Percentiles rank a stretch among this genome's conserved stretches.
These are phyloP conservation scores for Euphrasia confusa DNA, from an alignment of 257 asterid genomes.

Conservation along the genomic window DNA sequence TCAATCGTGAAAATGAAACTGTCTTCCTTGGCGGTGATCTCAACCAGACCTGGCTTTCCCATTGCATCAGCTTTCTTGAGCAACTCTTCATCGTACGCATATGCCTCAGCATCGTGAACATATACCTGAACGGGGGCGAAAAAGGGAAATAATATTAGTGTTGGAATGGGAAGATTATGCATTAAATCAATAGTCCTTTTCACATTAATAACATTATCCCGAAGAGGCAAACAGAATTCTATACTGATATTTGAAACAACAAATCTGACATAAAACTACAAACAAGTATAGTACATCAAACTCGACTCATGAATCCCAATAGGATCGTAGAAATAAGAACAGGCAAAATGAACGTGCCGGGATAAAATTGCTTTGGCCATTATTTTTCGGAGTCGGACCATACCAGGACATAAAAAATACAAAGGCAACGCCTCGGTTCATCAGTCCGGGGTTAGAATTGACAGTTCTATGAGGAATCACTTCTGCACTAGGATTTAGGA, in stretches of 20 bases:
- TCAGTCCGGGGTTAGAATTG: too few relatives aligned
- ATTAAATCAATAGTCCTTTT: not conserved
- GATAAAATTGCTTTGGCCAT: too few relatives aligned
- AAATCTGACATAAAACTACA: not conserved
- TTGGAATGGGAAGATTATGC: not conserved
- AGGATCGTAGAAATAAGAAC: not conserved
- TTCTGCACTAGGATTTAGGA: not conserved
- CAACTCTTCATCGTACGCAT: constrained; percentile 90
- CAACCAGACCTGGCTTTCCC: constrained; percentile 78
- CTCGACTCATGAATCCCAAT: not conserved
- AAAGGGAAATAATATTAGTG: not conserved
- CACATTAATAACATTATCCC: not conserved
- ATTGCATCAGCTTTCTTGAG: constrained; percentile 81
- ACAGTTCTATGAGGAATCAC: not conserved
- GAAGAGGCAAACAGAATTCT: too few relatives aligned
- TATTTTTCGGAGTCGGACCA: too few relatives aligned
- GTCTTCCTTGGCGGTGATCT: constrained; percentile 84
- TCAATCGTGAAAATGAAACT: constrained; percentile 89
- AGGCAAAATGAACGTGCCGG: not conserved
- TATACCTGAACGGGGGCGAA: constrained; percentile 40
- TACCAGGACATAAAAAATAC: too few relatives aligned
- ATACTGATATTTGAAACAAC: too few relatives aligned
- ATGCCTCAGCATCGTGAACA: constrained; percentile 80
- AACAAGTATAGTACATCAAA: constrained; percentile 11
- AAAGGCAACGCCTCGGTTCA: too few relatives aligned